These are phyloP conservation scores for Trichosporon ovoides DNA, from an alignment of 1,284 basidiomycete genomes.

Conservation along the genomic window DNA sequence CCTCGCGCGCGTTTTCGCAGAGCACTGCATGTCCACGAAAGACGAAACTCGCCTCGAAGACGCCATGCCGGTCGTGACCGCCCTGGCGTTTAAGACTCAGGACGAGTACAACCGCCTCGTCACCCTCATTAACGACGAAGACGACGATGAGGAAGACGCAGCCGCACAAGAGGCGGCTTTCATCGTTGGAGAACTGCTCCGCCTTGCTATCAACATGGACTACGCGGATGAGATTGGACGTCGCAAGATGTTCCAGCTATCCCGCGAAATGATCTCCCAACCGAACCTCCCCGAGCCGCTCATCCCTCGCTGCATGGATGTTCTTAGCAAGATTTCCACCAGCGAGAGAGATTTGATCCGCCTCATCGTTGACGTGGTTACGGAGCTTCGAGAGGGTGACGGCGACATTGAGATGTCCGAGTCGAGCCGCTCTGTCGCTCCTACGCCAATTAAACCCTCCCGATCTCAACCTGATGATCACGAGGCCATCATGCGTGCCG, in stretches of 20 bases:
- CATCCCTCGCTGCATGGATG: constrained; percentile 76
- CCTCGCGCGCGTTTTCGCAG: constrained; percentile 78
- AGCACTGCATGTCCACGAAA: constrained; percentile 64
- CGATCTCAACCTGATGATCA: constrained; percentile 26
- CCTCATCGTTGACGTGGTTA: constrained; percentile 88
- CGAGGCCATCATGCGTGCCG: constrained; percentile 49
- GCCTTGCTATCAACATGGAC: constrained; percentile 76
- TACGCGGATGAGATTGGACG: constrained; percentile 93
- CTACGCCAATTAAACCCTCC: background rate
- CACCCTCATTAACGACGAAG: constrained; percentile 47
- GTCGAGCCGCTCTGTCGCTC: background rate
- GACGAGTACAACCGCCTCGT: constrained; percentile 68
- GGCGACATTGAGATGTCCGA: constrained; percentile 47
- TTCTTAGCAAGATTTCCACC: constrained; percentile 74
- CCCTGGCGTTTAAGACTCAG: constrained; percentile 80
- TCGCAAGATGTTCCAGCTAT: constrained; percentile 81
- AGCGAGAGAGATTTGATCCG: constrained; percentile 87
- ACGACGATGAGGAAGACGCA: constrained; percentile 58
- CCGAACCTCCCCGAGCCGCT: constrained; percentile 70
- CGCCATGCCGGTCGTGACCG: constrained; percentile 80
- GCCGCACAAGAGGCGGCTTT: constrained; percentile 54
- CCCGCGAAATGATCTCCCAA: constrained; percentile 83
- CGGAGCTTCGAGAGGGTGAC: constrained; percentile 63
- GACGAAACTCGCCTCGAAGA: constrained; percentile 67
- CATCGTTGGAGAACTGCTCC: constrained; percentile 73